These are phyloP conservation scores for Boletellus sp. DNA, from an alignment of 768 basidiomycete species.

Conservation along the genomic window DNA sequence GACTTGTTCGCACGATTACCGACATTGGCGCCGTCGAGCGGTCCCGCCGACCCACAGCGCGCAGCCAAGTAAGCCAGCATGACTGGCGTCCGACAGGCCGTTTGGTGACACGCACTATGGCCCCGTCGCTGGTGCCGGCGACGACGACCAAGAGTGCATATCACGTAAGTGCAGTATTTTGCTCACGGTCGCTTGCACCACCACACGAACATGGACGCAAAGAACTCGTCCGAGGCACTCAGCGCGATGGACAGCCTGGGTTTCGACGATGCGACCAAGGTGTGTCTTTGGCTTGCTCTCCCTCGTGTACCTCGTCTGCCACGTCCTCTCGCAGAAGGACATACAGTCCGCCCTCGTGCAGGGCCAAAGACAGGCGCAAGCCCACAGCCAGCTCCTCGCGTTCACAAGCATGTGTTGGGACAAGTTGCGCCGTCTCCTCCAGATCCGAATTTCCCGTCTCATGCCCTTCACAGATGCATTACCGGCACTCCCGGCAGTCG, in stretches of 20 bases:
- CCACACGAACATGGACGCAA: constrained; percentile 27
- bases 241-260: constrained; percentile 37
- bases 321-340: constrained; percentile 59
- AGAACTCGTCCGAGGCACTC: constrained; percentile 23
- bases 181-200: constrained; percentile 16
- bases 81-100: background rate
- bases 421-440: constrained; percentile 54
- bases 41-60: constrained; percentile 1
- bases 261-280: constrained; percentile 79
- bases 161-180: constrained; percentile 25
- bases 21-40: constrained; percentile 14
- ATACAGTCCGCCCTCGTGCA: constrained; percentile 73
- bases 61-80: background rate
- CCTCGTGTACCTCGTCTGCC: constrained; percentile 4
- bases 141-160: constrained; percentile 4
- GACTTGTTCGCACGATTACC: constrained; percentile 29
- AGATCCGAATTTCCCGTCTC: background rate
- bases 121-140: constrained; percentile 9
- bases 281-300: constrained; percentile 23
- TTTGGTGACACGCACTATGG: constrained; percentile 3
- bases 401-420: constrained; percentile 89
- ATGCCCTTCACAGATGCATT: constrained; percentile 59
- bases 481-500: constrained; percentile 72
- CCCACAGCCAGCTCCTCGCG: constrained; percentile 67
- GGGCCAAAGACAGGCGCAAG: constrained; percentile 79